phyloP scores from a whole-genome alignment of 2,329 filamentous ascomycete genomes.

The Epichloe festucae region DNA sequence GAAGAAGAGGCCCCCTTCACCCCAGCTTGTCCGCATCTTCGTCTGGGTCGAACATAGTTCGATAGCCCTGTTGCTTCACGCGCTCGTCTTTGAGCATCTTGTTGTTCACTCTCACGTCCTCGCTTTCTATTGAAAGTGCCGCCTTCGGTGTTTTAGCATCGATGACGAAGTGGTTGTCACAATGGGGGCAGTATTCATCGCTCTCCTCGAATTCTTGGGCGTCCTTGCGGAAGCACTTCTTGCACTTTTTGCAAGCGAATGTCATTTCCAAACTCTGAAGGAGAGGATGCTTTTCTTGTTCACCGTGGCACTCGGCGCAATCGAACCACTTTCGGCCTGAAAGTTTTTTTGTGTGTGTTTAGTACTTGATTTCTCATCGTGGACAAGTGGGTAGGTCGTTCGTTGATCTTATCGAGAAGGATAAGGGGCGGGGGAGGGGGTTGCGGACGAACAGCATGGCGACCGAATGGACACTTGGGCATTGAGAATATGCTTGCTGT shows the following conservation, averaged over 20 bases:
- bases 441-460: conserved; percentile 64
- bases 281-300: conserved; percentile 66
- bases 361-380: background rate
- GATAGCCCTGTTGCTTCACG: conserved; percentile 43
- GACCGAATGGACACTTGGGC: conserved; percentile 93
- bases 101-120: conserved; percentile 73
- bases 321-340: conserved; percentile 95
- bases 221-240: conserved; percentile 94
- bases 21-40: conserved; percentile 65
- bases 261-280: conserved; percentile 73
- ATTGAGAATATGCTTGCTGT: conserved; percentile 94
- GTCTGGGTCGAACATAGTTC: conserved; percentile 64
- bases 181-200: conserved; percentile 98
- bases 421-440: background rate
- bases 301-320: conserved; percentile 85
- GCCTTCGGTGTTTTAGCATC: conserved; percentile 78
- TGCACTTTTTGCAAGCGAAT: conserved; percentile 99
- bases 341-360: background rate
- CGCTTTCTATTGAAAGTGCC: conserved; percentile 75
- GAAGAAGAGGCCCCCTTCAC: conserved; percentile 25
- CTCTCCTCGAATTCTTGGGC: conserved; percentile 84
- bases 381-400: background rate
- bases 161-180: conserved; percentile 95
- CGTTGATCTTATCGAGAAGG: background rate
- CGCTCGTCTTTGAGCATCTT: conserved; percentile 91